Base-by-base conservation (phyloP, 2,329 filamentous ascomycete species). In the Pseudopyricularia cyperi region DNA sequence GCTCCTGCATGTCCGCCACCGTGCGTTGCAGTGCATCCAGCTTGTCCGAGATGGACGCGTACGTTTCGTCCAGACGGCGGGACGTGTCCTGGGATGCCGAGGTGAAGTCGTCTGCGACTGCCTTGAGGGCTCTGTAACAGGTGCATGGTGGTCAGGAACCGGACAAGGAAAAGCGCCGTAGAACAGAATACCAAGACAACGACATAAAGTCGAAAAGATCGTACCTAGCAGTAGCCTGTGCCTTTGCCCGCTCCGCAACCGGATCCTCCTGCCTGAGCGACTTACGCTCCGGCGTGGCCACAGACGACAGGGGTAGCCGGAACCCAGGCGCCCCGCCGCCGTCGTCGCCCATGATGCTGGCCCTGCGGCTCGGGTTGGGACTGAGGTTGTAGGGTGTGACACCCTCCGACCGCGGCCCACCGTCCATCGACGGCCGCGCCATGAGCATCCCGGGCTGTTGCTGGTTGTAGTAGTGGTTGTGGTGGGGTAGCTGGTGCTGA, bases 41-140 rank as follows among this genome's bases (percentile, higher is more conserved):
- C 61, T 84, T 87, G 62, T 87, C 82, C 30, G 89, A 71, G 9
- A 89, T 76, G 0, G 79, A 77, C 57, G 86, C 85, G 67, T 89
- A 90, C 3, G 83, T 83, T 54, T 85, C 79, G 63, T 90, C 85
- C 42, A 91, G 76, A 33, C 76, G 76, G 55, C 76, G 73, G 15
- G 82, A 86, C 24, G 82, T 79, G 22, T 72, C 67, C 52, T 79
- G 73, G 22, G 84, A 84, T 62, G 82, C 74, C 32, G 74, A 68
- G 58, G 74, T 75, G 11, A 89, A 71, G 48, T 75, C 70, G 24
- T 64, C 61, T 0, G 82, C 66, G 4, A 76, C 73, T 52, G 73
- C 73, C 56, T 70, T 71, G 19, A 83, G 59, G 48, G 71, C 73
- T 54, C 78, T 80, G 57, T 9, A 4, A 7, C 4, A 15, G 24